Base-by-base conservation (phyloP, 768 basidiomycete genomes). In the Termitomyces sp. region DNA sequence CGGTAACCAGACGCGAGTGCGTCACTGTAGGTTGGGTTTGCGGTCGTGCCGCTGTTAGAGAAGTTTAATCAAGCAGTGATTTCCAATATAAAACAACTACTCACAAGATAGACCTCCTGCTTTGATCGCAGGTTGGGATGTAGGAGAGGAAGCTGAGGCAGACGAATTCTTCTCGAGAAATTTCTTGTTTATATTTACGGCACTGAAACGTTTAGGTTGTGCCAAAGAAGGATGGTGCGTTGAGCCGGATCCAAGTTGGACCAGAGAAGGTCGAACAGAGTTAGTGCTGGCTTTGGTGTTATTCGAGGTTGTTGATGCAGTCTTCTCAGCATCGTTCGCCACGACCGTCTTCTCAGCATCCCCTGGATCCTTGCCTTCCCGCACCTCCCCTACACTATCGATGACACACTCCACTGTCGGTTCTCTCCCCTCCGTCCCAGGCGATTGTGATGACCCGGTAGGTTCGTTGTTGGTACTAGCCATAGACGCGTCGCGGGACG, bases 181-280 rank as follows among this genome's bases (percentile, higher is more conserved):
- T 75, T 92, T 94, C 85, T 95, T 96, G 79, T 93, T 96, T 74
- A 98, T 93, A 71, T 94, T 94, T 64, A 94, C 86, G 34, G 93
- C 85, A 71, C 80, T 92, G 74, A 95, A 96, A 69, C 89, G 87
- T 81, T 98, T 98, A 36, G 84, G 83, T 64, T 86, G 82, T 56
- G 76, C 69, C 40, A 73, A 66, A 38, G 80, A 70, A 34, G 76
- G 67, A 55, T 74, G 72, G 56, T 72, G 72, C 38, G 72, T 64
- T 59, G 69, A 69, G 62, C 62, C 68, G 37, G 81, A 78, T 65
- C 76, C 77, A 59, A 82, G 72, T 62, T 79, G 80, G 48, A 82
- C 77, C 48, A 82, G 76, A 59, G 77, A 74, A 46, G 81, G 79
- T 50, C 80, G 80, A 62, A 76, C 54, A 57, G 73, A 63, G 60